These are phyloP conservation scores for Sporisorium iseilematis-ciliati DNA, from an alignment of 1,284 basidiomycete genomes.

Conservation along the genomic window DNA sequence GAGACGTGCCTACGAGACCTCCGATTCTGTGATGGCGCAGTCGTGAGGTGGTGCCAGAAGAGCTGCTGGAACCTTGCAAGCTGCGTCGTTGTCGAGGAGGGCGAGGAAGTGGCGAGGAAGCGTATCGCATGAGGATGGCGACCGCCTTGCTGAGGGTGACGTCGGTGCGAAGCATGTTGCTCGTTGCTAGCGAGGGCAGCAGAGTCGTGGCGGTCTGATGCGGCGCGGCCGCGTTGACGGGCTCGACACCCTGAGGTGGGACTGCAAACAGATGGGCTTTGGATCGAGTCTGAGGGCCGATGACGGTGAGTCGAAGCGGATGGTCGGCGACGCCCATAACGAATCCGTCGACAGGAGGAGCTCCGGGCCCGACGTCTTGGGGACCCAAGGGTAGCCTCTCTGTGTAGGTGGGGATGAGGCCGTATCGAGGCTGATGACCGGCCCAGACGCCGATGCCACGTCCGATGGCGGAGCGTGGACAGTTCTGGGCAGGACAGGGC, in stretches of 20 bases:
- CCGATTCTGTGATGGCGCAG: constrained; percentile 12
- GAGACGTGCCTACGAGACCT: neutral
- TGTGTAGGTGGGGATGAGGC: constrained; percentile 46
- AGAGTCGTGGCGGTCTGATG: constrained; percentile 26
- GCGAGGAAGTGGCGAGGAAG: constrained; percentile 35
- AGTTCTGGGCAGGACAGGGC: constrained; percentile 53
- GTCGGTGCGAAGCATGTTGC: constrained; percentile 55
- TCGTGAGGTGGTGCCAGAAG: constrained; percentile 17
- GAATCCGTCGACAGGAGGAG: constrained; percentile 60
- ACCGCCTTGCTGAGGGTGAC: constrained; percentile 63
- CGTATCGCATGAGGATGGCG: constrained; percentile 48
- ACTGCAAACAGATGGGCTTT: constrained; percentile 53
- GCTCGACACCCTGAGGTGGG: constrained; percentile 33
- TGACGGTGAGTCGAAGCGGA: constrained; percentile 52
- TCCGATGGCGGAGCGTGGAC: constrained; percentile 60
- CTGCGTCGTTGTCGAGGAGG: constrained; percentile 24
- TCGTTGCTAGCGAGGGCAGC: constrained; percentile 43
- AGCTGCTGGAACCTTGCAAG: constrained; percentile 9
- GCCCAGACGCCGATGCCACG: constrained; percentile 61
- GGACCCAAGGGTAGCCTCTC: constrained; percentile 31
- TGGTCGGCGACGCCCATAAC: constrained; percentile 59
- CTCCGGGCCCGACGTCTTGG: constrained; percentile 47
- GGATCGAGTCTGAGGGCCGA: constrained; percentile 53
- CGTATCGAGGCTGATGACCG: constrained; percentile 53
- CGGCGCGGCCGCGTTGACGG: neutral